A percentile compares a stretch with the other conserved stretches of the same genome.
Evolutionary conservation across 768 basidiomycete genomes (phyloP).

Genomic region (Mycena floridula): DNA sequence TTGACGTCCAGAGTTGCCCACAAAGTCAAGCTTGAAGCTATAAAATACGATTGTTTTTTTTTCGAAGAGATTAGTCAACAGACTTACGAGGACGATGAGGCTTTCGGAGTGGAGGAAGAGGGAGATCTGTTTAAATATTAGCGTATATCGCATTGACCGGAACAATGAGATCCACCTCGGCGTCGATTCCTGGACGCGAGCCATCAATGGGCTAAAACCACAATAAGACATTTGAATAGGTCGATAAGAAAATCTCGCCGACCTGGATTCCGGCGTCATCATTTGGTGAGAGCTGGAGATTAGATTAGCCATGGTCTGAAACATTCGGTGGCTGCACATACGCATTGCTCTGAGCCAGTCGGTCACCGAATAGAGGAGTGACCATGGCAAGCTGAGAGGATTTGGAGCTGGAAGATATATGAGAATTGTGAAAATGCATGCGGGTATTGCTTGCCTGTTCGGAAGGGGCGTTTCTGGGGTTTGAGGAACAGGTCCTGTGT

Average conservation of each 20-base stretch:
- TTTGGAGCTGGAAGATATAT: background rate
- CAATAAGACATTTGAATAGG: background rate
- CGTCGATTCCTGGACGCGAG: background rate
- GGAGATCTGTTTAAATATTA: background rate
- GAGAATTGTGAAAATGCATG: background rate
- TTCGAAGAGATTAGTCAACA: background rate
- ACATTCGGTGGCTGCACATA: too few relatives aligned
- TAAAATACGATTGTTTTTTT: background rate
- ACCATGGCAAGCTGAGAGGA: background rate
- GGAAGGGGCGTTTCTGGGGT: slow-evolving; percentile 4
- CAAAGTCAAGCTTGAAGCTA: slow-evolving; percentile 2
- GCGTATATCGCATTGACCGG: background rate
- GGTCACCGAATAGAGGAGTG: too few relatives aligned
- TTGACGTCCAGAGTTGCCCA: slow-evolving; percentile 1
- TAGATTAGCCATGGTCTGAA: background rate
- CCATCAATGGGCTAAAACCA: background rate
- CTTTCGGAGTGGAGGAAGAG: background rate
- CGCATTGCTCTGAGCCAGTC: too few relatives aligned
- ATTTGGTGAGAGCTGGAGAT: slow-evolving; percentile 2
- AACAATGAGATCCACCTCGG: background rate
- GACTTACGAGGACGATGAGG: slow-evolving; percentile 1
- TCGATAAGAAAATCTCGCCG: background rate
- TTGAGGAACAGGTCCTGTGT: background rate
- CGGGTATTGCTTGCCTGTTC: background rate
- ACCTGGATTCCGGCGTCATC: slow-evolving; percentile 13